These are phyloP conservation scores for Aschersonia sp. DNA, from an alignment of 2,329 filamentous ascomycete genomes.

Conservation along the genomic window DNA sequence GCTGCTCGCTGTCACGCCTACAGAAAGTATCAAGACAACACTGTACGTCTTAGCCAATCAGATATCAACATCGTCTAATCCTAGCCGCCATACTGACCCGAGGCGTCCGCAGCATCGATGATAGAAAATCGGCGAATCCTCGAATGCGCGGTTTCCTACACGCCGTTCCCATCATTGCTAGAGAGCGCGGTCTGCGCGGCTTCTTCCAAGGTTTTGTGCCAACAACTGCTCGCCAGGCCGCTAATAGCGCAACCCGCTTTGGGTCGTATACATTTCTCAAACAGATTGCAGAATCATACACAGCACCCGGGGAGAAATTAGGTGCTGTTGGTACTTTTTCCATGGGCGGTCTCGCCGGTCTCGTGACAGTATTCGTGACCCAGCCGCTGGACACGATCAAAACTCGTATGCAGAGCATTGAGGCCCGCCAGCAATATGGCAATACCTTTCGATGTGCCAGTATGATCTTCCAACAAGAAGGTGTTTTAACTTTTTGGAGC, in stretches of 20 bases:
- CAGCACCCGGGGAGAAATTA: conserved; percentile 86
- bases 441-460: conserved; percentile 76
- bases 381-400: conserved; percentile 84
- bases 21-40: conserved; percentile 96
- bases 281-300: conserved; percentile 84
- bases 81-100: not conserved
- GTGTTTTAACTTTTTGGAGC: conserved; percentile 82
- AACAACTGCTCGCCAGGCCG: conserved; percentile 85
- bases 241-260: conserved; percentile 87
- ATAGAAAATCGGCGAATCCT: conserved; percentile 73
- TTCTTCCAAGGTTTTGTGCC: conserved; percentile 97
- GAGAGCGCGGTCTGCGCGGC: conserved; percentile 74
- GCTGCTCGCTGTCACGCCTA: conserved; percentile 84
- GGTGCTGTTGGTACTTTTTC: conserved; percentile 78
- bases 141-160: conserved; percentile 86
- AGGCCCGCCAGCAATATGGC: conserved; percentile 66
- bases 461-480: conserved; percentile 78
- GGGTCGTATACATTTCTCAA: conserved; percentile 80
- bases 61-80: not conserved
- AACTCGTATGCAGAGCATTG: conserved; percentile 94
- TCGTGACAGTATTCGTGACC: conserved; percentile 75
- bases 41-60: conserved; percentile 31
- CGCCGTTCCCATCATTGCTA: conserved; percentile 72
- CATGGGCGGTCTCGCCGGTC: conserved; percentile 74
- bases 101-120: conserved; percentile 56